phyloP scores from a whole-genome alignment of 305 asterid species.

The Rubia peregrina region DNA sequence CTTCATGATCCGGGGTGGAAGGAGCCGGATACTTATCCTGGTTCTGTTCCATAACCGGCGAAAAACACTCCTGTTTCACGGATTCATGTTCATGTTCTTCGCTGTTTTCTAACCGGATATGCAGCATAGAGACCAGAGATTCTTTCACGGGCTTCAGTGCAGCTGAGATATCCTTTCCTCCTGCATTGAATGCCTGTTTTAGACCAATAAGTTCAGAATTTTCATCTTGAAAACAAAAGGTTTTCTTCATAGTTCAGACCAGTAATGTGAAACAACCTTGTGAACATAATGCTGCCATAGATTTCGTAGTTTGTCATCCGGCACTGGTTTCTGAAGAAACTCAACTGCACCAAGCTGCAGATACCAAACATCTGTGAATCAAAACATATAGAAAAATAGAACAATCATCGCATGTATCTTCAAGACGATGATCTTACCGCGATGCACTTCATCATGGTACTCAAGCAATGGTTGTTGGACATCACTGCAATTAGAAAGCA shows the following conservation, averaged over 20 bases:
- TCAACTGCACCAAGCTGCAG: slow-evolving; percentile 51
- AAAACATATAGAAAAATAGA: slow-evolving; percentile 7
- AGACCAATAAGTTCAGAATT: slow-evolving; percentile 21
- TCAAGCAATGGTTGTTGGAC: slow-evolving; percentile 33
- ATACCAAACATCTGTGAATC: not conserved
- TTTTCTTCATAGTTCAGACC: not conserved
- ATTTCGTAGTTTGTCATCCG: slow-evolving; percentile 43
- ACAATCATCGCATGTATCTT: too few species aligned
- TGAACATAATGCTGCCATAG: slow-evolving; percentile 50
- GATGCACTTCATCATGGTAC: slow-evolving; percentile 50
- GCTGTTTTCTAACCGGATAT: slow-evolving; percentile 17
- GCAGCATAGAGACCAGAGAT: slow-evolving; percentile 30
- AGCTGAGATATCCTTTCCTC: slow-evolving; percentile 28
- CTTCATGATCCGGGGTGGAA: slow-evolving; percentile 42
- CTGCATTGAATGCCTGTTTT: slow-evolving; percentile 44
- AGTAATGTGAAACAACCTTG: slow-evolving; percentile 28
- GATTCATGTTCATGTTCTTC: slow-evolving; percentile 16
- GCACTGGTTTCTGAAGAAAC: slow-evolving; percentile 42
- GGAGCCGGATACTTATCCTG: slow-evolving; percentile 47
- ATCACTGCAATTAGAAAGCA: slow-evolving; percentile 30
- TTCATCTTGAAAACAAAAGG: slow-evolving; percentile 5
- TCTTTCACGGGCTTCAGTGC: slow-evolving; percentile 35
- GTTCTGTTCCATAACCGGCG: slow-evolving; percentile 27
- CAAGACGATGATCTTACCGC: slow-evolving; percentile 31
- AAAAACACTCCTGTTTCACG: slow-evolving; percentile 19